Base-by-base conservation (phyloP, 441 rosid species). In the Gossypium davidsonii region DNA sequence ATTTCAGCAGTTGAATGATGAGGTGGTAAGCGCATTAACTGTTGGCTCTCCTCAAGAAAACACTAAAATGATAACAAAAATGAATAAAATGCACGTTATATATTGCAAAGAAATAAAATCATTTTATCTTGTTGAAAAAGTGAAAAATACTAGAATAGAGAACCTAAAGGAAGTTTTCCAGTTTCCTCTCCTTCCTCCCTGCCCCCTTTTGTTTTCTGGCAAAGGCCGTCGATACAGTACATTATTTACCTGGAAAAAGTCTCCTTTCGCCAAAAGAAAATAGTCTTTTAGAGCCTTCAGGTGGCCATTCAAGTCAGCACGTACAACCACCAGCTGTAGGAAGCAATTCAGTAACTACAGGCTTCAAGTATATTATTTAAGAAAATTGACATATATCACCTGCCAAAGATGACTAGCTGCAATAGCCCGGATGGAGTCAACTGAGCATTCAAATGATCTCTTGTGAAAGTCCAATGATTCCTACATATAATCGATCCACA, bases 371-470 rank as follows among this genome's bases (percentile, higher is more conserved):
- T 77, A 72, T 66, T 28, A 56, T 68, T 70, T 15, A 65, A 25
- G 23, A 59, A 68, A 60, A 20, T 56, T 34, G 20, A 18, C 37
- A 72, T 25, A 59, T 77, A 78, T 79, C 78, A 88, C 97, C 98
- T 91, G 99, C 98, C 99, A 95, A 77, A 91, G 99, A 88, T 93
- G 98, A 84, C 97, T 86, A 52, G 98, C 98, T 59, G 97, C 98
- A 74, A 93, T 81, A 76, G 97, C 95, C 57, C 93, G 88, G 77
- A 91, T 88, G 66, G 96, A 89, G 80, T 91, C 98, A 66, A 91
- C 83, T 21, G 92, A 87, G 79, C 78, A 85, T 79, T 95, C 97
- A 78, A 95, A 92, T 56, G 90, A 89, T 76, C 98, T 90, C 83
- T 88, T 92, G 87, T 89, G 96, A 87, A 95, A 95, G 80, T 91